Evolutionary conservation across 352 stramenopile species (phyloP).

Genomic region (Phytophthora niederhauseri): DNA sequence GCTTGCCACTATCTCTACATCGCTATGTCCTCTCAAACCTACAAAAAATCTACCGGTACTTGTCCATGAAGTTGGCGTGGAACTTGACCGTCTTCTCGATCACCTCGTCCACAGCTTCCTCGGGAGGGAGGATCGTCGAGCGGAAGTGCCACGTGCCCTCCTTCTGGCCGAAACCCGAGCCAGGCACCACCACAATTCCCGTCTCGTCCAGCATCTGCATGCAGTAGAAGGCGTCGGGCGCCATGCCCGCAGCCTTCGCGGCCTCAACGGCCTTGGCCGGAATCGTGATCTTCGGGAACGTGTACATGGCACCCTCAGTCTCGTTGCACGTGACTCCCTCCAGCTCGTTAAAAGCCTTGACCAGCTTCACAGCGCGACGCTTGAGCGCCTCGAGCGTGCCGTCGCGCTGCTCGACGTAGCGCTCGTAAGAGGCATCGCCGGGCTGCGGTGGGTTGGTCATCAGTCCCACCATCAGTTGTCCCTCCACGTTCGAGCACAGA

Average conservation of each 20-base stretch:
- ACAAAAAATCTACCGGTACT: conserved; percentile 74
- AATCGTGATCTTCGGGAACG: conserved; percentile 96
- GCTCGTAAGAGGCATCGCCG: conserved; percentile 90
- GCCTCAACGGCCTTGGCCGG: conserved; percentile 87
- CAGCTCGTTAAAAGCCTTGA: conserved; percentile 95
- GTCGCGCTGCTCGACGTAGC: conserved; percentile 92
- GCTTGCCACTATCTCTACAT: not conserved
- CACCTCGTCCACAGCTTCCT: conserved; percentile 95
- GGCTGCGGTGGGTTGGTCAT: conserved; percentile 97
- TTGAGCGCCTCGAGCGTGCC: conserved; percentile 95
- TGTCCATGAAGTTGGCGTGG: conserved; percentile 95
- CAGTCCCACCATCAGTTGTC: conserved; percentile 98
- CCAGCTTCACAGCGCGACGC: conserved; percentile 93
- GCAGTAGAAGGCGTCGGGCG: conserved; percentile 97
- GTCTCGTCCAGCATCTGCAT: conserved; percentile 96
- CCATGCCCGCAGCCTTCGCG: conserved; percentile 72
- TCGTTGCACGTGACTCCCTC: conserved; percentile 97
- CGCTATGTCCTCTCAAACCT: not conserved
- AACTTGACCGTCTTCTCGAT: conserved; percentile 96
- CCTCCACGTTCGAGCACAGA: conserved; percentile 97
- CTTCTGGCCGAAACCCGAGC: conserved; percentile 97
- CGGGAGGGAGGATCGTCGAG: conserved; percentile 98
- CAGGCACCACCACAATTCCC: conserved; percentile 98
- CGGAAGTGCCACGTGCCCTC: conserved; percentile 98
- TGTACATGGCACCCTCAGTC: conserved; percentile 98